A percentile compares a stretch with the other conserved stretches of the same genome.
phyloP scores from a whole-genome alignment of 139 green algal species.

The Nannochloris sp. region DNA sequence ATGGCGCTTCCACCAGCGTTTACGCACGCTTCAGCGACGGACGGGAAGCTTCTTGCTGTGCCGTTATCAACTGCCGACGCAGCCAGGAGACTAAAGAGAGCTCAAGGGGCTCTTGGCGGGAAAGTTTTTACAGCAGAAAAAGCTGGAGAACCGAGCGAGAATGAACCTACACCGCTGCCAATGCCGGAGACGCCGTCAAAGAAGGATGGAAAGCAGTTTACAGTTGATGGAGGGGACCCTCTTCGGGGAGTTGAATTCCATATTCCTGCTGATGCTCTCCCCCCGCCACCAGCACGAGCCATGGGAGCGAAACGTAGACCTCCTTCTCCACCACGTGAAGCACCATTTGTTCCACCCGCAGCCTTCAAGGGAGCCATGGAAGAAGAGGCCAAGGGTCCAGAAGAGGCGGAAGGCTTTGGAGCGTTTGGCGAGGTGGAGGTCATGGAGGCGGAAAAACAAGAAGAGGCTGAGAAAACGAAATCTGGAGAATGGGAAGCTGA shows the following conservation, averaged over 20 bases:
- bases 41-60: slow-evolving; percentile 17
- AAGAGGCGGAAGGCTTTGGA: slow-evolving; percentile 10
- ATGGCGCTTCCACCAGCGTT: slow-evolving; percentile 20
- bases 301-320: neutral
- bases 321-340: neutral
- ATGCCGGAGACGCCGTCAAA: slow-evolving; percentile 14
- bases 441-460: neutral
- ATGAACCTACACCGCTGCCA: slow-evolving; percentile 2
- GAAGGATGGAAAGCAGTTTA: neutral
- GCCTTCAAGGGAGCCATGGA: slow-evolving; percentile 15
- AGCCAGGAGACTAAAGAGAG: slow-evolving; percentile 3
- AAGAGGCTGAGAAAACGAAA: slow-evolving; percentile 8
- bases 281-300: slow-evolving; percentile 20
- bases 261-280: slow-evolving; percentile 39
- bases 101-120: neutral
- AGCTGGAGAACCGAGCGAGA: neutral
- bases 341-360: neutral
- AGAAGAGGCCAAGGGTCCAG: neutral
- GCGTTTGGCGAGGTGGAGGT: slow-evolving; percentile 10
- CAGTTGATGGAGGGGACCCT: slow-evolving; percentile 11
- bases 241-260: slow-evolving; percentile 17
- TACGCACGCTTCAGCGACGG: slow-evolving; percentile 20
- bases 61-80: slow-evolving; percentile 15
- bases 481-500: slow-evolving; percentile 3
- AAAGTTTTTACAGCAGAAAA: neutral